phyloP scores from a whole-genome alignment of 2,329 filamentous ascomycete genomes.

The Shiraia bambusicola region DNA sequence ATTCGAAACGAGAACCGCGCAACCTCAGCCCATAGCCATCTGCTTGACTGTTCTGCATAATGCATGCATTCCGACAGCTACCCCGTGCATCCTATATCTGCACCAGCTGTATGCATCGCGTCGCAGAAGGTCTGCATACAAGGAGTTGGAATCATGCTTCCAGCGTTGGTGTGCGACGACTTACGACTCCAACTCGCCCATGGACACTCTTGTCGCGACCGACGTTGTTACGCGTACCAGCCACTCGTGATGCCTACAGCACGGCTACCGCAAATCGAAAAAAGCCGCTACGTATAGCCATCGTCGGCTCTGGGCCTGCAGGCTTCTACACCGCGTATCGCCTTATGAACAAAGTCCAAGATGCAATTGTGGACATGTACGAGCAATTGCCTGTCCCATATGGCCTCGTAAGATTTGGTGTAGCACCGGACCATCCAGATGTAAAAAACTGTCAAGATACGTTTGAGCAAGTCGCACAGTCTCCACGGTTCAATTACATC shows the following conservation, averaged over 20 bases:
- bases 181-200: constrained; percentile 7
- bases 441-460: constrained; percentile 99
- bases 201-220: constrained; percentile 7
- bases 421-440: constrained; percentile 97
- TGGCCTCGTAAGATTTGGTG: constrained; percentile 87
- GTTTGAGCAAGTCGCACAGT: constrained; percentile 83
- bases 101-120: constrained; percentile 28
- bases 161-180: constrained; percentile 4
- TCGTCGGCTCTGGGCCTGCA: constrained; percentile 90
- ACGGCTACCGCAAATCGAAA: constrained; percentile 27
- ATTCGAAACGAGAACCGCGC: too few species aligned
- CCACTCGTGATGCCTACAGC: constrained; percentile 26
- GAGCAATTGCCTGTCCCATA: constrained; percentile 91
- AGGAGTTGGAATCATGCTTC: constrained; percentile 1
- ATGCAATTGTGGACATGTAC: constrained; percentile 88
- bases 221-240: constrained; percentile 4
- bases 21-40: constrained; percentile 1
- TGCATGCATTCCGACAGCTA: constrained; percentile 22
- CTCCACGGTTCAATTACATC: constrained; percentile 82
- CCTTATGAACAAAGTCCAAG: constrained; percentile 72
- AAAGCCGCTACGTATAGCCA: constrained; percentile 72
- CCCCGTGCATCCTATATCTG: constrained; percentile 24
- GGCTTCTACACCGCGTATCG: constrained; percentile 94
- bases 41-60: constrained; percentile 19
- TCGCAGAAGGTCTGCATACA: constrained; percentile 5